A percentile compares a stretch with the other conserved stretches of the same genome.
phyloP scores from a whole-genome alignment of 495 filamentous ascomycete genomes.

The Podospora bellae-mahoneyi region DNA sequence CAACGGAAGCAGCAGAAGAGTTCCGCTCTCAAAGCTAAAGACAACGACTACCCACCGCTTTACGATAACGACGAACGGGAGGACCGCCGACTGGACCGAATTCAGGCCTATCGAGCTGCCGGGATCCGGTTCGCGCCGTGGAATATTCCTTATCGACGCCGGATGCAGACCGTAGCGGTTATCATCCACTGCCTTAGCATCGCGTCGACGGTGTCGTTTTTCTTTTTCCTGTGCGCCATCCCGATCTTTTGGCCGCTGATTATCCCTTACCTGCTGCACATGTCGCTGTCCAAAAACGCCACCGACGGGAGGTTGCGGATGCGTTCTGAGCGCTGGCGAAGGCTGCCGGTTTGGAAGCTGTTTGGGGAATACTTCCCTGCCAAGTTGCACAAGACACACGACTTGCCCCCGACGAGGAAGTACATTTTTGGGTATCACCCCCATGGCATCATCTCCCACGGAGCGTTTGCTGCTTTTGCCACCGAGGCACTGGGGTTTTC shows the following conservation, averaged over 20 bases:
- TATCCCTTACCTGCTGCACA: constrained; percentile 84
- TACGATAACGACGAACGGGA: constrained; percentile 2
- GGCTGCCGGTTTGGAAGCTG: constrained; percentile 76
- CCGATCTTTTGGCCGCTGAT: constrained; percentile 89
- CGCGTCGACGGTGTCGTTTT: constrained; percentile 66
- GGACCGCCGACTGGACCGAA: constrained; percentile 19
- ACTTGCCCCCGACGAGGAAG: constrained; percentile 78
- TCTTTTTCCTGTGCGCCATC: constrained; percentile 88
- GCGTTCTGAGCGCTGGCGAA: constrained; percentile 69
- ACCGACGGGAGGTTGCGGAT: constrained; percentile 69
- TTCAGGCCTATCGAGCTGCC: constrained; percentile 29
- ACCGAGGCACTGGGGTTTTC: constrained; percentile 90
- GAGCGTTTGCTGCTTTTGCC: constrained; percentile 87
- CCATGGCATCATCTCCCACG: constrained; percentile 94
- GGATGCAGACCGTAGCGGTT: constrained; percentile 83
- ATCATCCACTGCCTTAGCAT: constrained; percentile 83
- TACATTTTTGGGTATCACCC: constrained; percentile 99
- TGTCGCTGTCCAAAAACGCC: constrained; percentile 70
- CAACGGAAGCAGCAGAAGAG: not conserved
- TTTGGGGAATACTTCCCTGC: constrained; percentile 94
- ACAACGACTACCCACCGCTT: constrained; percentile 22
- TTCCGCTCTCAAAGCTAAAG: not conserved
- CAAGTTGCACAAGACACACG: constrained; percentile 74
- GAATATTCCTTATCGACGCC: constrained; percentile 78
- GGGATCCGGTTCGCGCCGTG: constrained; percentile 78